A percentile compares a stretch with the other conserved stretches of the same genome.
Conservation (phyloP, 2,329 filamentous ascomycete species). For the Pseudogymnoascus sp. region DNA sequence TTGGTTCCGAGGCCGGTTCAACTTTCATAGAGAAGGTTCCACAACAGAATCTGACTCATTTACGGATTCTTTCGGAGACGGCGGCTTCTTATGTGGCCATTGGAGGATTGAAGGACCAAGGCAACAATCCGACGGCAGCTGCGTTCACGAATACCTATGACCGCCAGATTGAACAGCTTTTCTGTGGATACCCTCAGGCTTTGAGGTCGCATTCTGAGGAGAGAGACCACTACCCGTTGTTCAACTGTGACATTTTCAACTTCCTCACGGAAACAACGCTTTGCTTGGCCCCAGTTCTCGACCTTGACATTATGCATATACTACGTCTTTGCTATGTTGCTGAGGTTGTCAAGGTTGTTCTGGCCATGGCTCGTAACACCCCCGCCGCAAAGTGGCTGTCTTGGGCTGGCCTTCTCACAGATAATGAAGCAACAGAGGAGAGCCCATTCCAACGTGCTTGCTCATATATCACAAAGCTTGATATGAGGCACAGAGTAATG, state of each 20-base stretch:
- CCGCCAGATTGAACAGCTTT: slow-evolving; percentile 67
- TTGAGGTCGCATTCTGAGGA: slow-evolving; percentile 8
- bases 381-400: slow-evolving; percentile 40
- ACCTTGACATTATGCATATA: slow-evolving; percentile 68
- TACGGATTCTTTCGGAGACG: slow-evolving; percentile 83
- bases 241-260: slow-evolving; percentile 64
- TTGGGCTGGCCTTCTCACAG: slow-evolving; percentile 14
- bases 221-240: slow-evolving; percentile 40
- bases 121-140: slow-evolving; percentile 50
- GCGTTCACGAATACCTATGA: slow-evolving; percentile 63
- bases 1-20: slow-evolving; percentile 62
- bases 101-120: slow-evolving; percentile 55
- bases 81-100: slow-evolving; percentile 76
- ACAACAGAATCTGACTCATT: slow-evolving; percentile 73
- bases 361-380: slow-evolving; percentile 49
- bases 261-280: slow-evolving; percentile 76
- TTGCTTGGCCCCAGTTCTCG: slow-evolving; percentile 57
- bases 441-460: background rate
- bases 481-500: background rate
- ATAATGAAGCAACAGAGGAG: slow-evolving; percentile 8
- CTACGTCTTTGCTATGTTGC: slow-evolving; percentile 81
- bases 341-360: slow-evolving; percentile 76
- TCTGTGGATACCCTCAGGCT: slow-evolving; percentile 43
- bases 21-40: slow-evolving; percentile 78
- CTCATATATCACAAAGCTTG: background rate